phyloP scores from a whole-genome alignment of 352 stramenopile genomes.

The Globisporangium heterothallicum region DNA sequence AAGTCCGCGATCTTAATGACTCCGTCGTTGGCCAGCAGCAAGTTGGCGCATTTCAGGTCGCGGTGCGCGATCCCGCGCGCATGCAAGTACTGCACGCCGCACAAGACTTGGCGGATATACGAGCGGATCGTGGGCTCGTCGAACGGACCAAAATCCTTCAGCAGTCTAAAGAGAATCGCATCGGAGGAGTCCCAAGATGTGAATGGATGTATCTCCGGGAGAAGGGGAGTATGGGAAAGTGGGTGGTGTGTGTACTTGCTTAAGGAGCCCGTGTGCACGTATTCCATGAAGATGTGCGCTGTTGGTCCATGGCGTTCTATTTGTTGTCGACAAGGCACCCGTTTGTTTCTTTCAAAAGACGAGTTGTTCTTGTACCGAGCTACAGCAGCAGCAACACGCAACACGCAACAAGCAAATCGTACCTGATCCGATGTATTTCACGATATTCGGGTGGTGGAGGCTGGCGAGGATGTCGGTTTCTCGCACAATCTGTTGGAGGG shows the following conservation, averaged over 20 bases:
- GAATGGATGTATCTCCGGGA: too few species aligned
- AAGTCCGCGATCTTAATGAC: slow-evolving; percentile 87
- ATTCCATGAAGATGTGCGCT: slow-evolving; percentile 85
- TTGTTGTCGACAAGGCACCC: too few species aligned
- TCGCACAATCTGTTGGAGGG: slow-evolving; percentile 49
- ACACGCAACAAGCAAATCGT: too few species aligned
- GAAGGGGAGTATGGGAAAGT: too few species aligned
- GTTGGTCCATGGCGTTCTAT: slow-evolving; percentile 47
- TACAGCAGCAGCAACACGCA: too few species aligned
- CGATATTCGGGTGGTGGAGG: slow-evolving; percentile 57
- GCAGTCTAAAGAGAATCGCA: slow-evolving; percentile 28
- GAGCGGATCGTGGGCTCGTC: slow-evolving; percentile 48
- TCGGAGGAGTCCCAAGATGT: not conserved
- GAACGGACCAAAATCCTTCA: slow-evolving; percentile 79
- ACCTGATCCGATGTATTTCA: slow-evolving; percentile 58
- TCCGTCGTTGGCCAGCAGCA: slow-evolving; percentile 60
- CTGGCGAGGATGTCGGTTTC: slow-evolving; percentile 41
- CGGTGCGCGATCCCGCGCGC: slow-evolving; percentile 65
- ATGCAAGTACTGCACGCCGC: slow-evolving; percentile 72
- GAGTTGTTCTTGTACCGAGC: too few species aligned
- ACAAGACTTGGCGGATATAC: slow-evolving; percentile 57
- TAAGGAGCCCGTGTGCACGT: slow-evolving; percentile 72
- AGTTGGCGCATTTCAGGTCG: slow-evolving; percentile 86
- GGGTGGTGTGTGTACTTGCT: slow-evolving; percentile 29
- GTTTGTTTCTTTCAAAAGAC: too few species aligned